A percentile compares a stretch with the other conserved stretches of the same genome.
phyloP scores from a whole-genome alignment of 495 filamentous ascomycete species.

The Penicillium parvum region DNA sequence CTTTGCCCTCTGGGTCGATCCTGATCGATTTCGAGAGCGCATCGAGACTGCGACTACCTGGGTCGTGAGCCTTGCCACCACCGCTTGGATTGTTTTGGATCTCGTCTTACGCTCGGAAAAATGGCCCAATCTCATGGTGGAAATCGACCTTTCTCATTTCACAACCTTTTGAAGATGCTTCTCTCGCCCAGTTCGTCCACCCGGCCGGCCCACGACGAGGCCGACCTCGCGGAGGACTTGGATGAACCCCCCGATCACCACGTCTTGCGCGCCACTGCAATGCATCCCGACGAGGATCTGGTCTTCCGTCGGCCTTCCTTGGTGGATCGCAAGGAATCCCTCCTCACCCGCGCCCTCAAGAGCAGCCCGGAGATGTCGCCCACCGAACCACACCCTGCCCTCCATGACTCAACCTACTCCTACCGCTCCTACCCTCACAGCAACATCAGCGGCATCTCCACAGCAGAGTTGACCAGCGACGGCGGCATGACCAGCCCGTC shows the following conservation, averaged over 20 bases:
- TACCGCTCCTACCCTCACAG: slow-evolving; percentile 69
- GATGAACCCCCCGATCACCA: slow-evolving; percentile 47
- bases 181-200: slow-evolving; percentile 38
- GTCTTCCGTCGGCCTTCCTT: slow-evolving; percentile 34
- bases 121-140: slow-evolving; percentile 41
- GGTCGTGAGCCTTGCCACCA: slow-evolving; percentile 10
- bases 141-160: slow-evolving; percentile 39
- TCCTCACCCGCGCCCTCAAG: slow-evolving; percentile 75
- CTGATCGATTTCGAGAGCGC: slow-evolving; percentile 35
- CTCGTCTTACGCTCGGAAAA: slow-evolving; percentile 12
- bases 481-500: slow-evolving; percentile 87
- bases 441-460: slow-evolving; percentile 73
- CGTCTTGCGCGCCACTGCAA: slow-evolving; percentile 25
- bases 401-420: slow-evolving; percentile 33
- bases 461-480: slow-evolving; percentile 85
- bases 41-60: slow-evolving; percentile 4
- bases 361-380: slow-evolving; percentile 54
- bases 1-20: slow-evolving; percentile 28
- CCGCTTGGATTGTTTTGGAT: slow-evolving; percentile 1
- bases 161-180: slow-evolving; percentile 46
- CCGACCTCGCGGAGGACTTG: slow-evolving; percentile 45
- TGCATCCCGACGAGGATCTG: slow-evolving; percentile 26
- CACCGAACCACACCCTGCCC: slow-evolving; percentile 31
- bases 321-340: slow-evolving; percentile 59
- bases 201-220: slow-evolving; percentile 36